Conservation (phyloP, 352 stramenopile species). For the Hyphochytrium catenoides region DNA sequence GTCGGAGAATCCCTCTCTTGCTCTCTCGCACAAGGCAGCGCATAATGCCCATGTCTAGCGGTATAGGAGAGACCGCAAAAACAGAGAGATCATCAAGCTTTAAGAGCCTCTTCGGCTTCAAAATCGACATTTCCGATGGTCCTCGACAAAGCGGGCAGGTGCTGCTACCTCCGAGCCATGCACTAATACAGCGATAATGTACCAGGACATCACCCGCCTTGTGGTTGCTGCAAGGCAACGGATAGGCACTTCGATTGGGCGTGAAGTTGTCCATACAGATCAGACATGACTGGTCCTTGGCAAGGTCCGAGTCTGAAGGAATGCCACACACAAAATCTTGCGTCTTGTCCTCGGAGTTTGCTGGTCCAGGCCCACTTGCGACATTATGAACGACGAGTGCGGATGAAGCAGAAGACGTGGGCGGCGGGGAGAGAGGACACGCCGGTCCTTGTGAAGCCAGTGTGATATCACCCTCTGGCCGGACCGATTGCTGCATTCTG, state of each 20-base stretch:
- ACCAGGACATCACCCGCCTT: conserved; percentile 48
- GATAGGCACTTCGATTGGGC: conserved; percentile 43
- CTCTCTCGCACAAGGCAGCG: conserved; percentile 63
- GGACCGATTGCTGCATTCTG: too few relatives aligned
- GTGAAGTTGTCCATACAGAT: conserved; percentile 74
- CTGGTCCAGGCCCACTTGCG: too few relatives aligned
- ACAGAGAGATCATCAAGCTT: conserved; percentile 16
- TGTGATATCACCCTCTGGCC: too few relatives aligned
- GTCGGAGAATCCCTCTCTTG: conserved; percentile 58
- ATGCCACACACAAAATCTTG: too few relatives aligned
- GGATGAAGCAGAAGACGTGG: too few relatives aligned
- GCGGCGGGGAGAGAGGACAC: too few relatives aligned
- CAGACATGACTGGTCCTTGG: conserved; percentile 18
- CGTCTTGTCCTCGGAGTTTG: too few relatives aligned
- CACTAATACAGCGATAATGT: conserved; percentile 66
- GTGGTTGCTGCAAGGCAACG: conserved; percentile 40
- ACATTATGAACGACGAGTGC: too few relatives aligned
- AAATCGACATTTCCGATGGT: conserved; percentile 39
- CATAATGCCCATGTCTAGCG: conserved; percentile 52
- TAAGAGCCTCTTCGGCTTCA: conserved; percentile 52
- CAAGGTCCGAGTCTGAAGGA: too few relatives aligned
- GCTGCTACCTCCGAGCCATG: conserved; percentile 49
- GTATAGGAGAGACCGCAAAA: conserved; percentile 25
- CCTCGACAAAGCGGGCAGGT: conserved; percentile 53
- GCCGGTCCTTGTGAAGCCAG: too few relatives aligned